Evolutionary conservation across 2,329 filamentous ascomycete species (phyloP), one percentile per base, ranked within the genome.

Genomic region (Pseudogymnoascus sp.): DNA sequence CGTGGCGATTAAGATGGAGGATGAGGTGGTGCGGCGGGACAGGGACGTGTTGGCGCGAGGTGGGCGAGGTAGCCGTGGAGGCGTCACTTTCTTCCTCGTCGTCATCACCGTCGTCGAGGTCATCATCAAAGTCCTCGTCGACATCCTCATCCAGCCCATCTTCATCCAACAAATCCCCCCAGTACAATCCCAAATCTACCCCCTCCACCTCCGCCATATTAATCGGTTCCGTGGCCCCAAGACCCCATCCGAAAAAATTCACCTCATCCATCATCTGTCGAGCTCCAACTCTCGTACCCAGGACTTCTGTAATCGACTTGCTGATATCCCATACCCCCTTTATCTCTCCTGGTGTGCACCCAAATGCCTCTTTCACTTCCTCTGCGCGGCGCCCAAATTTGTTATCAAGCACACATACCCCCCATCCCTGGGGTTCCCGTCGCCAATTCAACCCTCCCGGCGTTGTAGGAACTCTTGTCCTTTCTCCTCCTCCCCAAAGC

Each of bases 341-440:
- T 10, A 13, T n/a, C 13, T 48, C 42, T 13, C 25, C 42, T 15
- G 42, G 42, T 15, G 18, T 13, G 15, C 42, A 48, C 6, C 42
- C 42, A 29, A 48, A 48, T 8, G 42, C 42, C 25, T 48, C 42
- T 15, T 48, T 7, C 25, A 48, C 42, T 6, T 13, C 42, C 12
- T 48, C 8, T 25, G 25, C 42, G 7, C 12, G 25, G 25, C 42
- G 25, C 4, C 42, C 42, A 48, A 48, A 48, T 25, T 48, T 48
- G 42, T 48, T 25, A 15, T 48, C 42, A 6, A 72, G 60, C 29
- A 65, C 62, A 9, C 70, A 21, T 13, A 70, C 64, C 2, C 69
- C 69, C 70, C 70, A 72, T 8, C 68, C 68, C 66, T 66, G 69
- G 21, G 35, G 35, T 33, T 9, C 15, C 5, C 42, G 42, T 6